Conservation (phyloP, 1,139 yeast genomes). For the Hansenula sp. region DNA sequence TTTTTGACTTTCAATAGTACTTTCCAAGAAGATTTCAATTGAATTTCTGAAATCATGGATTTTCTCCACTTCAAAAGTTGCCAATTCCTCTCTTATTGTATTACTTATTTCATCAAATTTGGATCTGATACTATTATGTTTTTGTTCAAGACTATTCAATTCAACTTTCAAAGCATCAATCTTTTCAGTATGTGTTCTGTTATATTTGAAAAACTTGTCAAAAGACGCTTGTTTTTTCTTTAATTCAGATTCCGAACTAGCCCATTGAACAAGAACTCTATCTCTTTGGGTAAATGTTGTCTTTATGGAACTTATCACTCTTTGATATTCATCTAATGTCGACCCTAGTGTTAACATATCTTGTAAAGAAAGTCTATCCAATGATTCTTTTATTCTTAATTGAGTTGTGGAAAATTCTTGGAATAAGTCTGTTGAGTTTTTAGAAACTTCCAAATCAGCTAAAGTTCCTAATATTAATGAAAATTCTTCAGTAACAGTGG, state of each 20-base stretch:
- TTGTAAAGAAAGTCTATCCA: slow-evolving; percentile 78
- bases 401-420: slow-evolving; percentile 72
- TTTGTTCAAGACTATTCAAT: slow-evolving; percentile 53
- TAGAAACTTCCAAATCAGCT: slow-evolving; percentile 73
- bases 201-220: slow-evolving; percentile 54
- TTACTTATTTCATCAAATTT: slow-evolving; percentile 60
- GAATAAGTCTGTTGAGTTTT: slow-evolving; percentile 57
- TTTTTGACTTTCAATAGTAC: slow-evolving; percentile 89
- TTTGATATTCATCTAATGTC: slow-evolving; percentile 82
- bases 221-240: slow-evolving; percentile 41
- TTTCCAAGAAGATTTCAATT: slow-evolving; percentile 87
- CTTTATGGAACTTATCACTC: slow-evolving; percentile 74
- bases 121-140: slow-evolving; percentile 50
- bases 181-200: slow-evolving; percentile 60
- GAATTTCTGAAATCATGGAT: slow-evolving; percentile 84
- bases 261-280: slow-evolving; percentile 60
- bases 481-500: slow-evolving; percentile 63
- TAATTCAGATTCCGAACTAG: slow-evolving; percentile 47
- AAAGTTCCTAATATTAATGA: slow-evolving; percentile 50
- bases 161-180: slow-evolving; percentile 51
- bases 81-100: slow-evolving; percentile 66
- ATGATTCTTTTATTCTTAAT: slow-evolving; percentile 62
- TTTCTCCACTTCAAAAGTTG: slow-evolving; percentile 68
- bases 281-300: slow-evolving; percentile 73
- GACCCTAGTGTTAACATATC: slow-evolving; percentile 85